phyloP scores from a whole-genome alignment of 1,284 basidiomycete species.

The Irpex lacteus region DNA sequence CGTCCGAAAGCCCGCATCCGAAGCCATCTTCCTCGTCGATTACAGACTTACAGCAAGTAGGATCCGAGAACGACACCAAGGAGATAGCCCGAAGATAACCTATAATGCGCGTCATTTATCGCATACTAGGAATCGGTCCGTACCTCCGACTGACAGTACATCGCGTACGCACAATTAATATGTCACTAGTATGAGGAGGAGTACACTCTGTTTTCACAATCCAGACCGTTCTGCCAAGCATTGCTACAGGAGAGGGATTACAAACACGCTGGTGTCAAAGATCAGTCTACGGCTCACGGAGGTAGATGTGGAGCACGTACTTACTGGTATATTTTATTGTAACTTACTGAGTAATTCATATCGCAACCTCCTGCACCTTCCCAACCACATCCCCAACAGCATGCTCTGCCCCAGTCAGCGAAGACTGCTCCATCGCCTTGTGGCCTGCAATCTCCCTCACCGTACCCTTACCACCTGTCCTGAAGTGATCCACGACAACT shows the following conservation, averaged over 20 bases:
- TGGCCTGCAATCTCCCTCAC: constrained; percentile 27
- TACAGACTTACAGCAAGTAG: no score
- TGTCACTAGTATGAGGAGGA: neutral
- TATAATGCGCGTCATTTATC: no score
- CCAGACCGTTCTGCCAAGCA: neutral
- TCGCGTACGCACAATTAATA: no score
- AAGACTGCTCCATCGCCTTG: constrained; percentile 23
- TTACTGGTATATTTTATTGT: no score
- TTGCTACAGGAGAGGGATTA: neutral
- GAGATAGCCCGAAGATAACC: no score
- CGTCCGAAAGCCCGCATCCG: no score
- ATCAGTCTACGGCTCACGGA: neutral
- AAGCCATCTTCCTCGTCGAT: no score
- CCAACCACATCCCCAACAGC: constrained; percentile 34
- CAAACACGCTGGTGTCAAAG: neutral
- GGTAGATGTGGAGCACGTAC: neutral
- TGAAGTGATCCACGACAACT: constrained; percentile 47
- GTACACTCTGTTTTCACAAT: constrained; percentile 10
- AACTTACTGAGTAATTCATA: neutral
- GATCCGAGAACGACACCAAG: no score
- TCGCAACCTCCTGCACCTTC: constrained; percentile 19
- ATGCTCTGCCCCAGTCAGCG: constrained; percentile 29
- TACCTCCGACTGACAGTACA: no score
- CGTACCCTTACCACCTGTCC: constrained; percentile 32
- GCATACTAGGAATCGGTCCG: no score